Conservation (phyloP, 768 basidiomycete genomes). For the Dentipellis fragilis region DNA sequence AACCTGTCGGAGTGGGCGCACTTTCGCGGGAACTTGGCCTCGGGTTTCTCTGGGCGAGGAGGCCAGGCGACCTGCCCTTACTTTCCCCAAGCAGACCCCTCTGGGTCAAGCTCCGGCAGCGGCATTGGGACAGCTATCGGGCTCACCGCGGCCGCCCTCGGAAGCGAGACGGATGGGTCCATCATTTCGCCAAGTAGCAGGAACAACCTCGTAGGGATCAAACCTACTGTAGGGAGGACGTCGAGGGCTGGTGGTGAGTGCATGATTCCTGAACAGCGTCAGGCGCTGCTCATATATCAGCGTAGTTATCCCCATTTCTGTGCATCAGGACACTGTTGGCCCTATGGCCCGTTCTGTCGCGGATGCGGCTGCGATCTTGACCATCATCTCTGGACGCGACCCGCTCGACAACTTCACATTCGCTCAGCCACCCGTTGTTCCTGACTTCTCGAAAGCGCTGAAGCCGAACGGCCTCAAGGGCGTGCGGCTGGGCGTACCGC, state of each 20-base stretch:
- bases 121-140: slow-evolving; percentile 31
- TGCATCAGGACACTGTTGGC: slow-evolving; percentile 49
- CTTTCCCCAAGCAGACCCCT: slow-evolving; percentile 31
- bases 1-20: slow-evolving; percentile 34
- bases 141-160: slow-evolving; percentile 32
- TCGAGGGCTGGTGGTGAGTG: slow-evolving; percentile 45
- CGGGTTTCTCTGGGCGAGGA: slow-evolving; percentile 36
- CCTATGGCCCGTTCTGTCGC: slow-evolving; percentile 43
- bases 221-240: slow-evolving; percentile 50
- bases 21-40: slow-evolving; percentile 26
- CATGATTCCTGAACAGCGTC: neutral
- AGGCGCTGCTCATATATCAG: neutral
- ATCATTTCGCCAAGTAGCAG: slow-evolving; percentile 35
- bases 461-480: slow-evolving; percentile 35
- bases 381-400: slow-evolving; percentile 34
- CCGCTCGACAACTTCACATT: slow-evolving; percentile 31
- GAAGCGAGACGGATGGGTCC: slow-evolving; percentile 39
- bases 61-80: slow-evolving; percentile 35
- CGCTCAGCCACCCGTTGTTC: slow-evolving; percentile 36
- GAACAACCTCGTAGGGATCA: slow-evolving; percentile 51
- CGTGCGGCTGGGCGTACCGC: slow-evolving; percentile 35
- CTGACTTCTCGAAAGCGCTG: slow-evolving; percentile 48
- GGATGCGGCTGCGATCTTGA: slow-evolving; percentile 46
- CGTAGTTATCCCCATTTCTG: slow-evolving; percentile 46
- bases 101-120: slow-evolving; percentile 34